Base-by-base conservation (phyloP, 2,329 filamentous ascomycete species). In the Pestalotiopsis sp. region DNA sequence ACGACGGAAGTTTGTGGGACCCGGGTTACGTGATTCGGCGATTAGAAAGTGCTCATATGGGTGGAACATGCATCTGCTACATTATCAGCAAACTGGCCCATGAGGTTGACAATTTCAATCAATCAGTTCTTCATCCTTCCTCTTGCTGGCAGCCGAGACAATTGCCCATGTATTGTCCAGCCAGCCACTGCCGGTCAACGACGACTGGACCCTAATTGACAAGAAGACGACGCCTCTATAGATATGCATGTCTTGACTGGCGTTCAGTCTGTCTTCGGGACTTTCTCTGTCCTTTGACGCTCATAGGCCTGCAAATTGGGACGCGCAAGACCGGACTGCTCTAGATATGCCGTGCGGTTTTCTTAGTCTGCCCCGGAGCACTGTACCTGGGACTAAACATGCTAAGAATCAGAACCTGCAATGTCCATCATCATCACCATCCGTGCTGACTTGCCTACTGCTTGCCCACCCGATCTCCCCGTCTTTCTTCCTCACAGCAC, bases 381-480 rank as follows among this genome's bases (percentile, higher is more conserved):
- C 13, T 27, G 31, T 60, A 36, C 57, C 23, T 36, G 57, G 31
- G 57, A 60, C 31, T 27, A 27, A 14, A n/a, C 17, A 31, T 14
- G 17, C 17, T n/a, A 52, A 52, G 17, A 45, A 45, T 45, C 20
- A 17, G 17, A 31, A 36, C 20, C 52, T 66, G 64, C 64, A 66
- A 66, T 52, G 56, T 56, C 39, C 20, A 66, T 66, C 64, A 66
- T 45, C 45, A 52, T 52, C 31, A 36, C 31, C 64, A 66, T 66
- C 52, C 58, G 64, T 66, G 64, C 64, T 60, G 38, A 58, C 17
- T 66, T 36, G 31, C 62, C 49, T 23, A 9, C n/a, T 41, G 36
- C 27, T 23, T 36, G 31, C 38, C 62, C 41, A 17, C 23, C 41
- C 41, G 20, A 45, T 41, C 31, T 25, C 60, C 60, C 25, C 57